phyloP scores from a whole-genome alignment of 2,329 filamentous ascomycete genomes.

The Sarocladium strictum region DNA sequence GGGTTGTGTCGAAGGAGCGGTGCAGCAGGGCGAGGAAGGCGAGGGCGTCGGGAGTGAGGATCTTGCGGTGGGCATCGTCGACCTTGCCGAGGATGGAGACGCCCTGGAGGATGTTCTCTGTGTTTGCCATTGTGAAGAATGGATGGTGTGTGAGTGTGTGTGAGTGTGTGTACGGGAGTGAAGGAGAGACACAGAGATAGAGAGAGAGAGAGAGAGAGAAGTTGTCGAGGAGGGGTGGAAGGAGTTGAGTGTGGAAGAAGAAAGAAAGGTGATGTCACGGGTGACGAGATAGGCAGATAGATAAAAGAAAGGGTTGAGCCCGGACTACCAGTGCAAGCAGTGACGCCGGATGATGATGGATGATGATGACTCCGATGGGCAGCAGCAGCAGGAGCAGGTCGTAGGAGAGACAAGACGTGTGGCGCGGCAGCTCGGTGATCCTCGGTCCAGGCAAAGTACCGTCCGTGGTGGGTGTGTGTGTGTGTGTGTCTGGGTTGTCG shows the following conservation, averaged over 20 bases:
- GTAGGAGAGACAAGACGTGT: background rate
- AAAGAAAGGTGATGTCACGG: constrained; percentile 1
- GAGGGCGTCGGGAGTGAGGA: constrained; percentile 83
- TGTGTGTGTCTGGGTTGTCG: background rate
- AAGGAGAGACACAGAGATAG: background rate
- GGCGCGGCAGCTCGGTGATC: constrained; percentile 7
- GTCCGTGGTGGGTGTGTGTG: background rate
- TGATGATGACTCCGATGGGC: background rate
- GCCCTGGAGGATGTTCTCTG: constrained; percentile 76
- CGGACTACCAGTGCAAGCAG: no score
- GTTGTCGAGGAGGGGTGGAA: background rate
- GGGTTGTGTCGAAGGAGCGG: constrained; percentile 84
- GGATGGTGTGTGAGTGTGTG: background rate
- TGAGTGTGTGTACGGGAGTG: background rate
- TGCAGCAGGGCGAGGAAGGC: constrained; percentile 93
- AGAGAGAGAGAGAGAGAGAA: constrained; percentile 1
- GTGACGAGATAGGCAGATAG: background rate
- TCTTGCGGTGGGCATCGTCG: constrained; percentile 76
- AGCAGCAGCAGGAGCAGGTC: no score
- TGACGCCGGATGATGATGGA: background rate
- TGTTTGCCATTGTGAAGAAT: constrained; percentile 53
- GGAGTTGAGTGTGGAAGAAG: background rate
- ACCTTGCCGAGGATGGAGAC: constrained; percentile 79
- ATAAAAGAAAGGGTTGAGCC: background rate
- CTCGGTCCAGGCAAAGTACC: background rate